These are phyloP conservation scores for Protostelium mycophagum DNA, from an alignment of 78 protist species.

Conservation along the genomic window DNA sequence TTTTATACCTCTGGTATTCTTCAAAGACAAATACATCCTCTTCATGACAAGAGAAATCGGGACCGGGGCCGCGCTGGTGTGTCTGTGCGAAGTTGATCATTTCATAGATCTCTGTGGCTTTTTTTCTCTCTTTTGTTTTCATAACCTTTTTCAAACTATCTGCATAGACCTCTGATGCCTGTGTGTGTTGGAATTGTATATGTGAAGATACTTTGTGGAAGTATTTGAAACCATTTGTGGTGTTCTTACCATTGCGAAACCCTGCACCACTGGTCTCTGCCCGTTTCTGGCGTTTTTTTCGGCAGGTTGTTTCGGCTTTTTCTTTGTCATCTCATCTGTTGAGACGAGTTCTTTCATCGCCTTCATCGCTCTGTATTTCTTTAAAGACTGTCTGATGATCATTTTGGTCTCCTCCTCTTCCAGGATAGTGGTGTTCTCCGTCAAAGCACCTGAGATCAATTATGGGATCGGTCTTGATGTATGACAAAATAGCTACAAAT, in stretches of 20 bases:
- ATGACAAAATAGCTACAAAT: no score
- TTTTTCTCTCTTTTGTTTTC: background rate
- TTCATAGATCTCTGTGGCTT: background rate
- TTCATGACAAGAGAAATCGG: background rate
- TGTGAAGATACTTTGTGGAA: background rate
- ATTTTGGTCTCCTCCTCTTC: background rate
- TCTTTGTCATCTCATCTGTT: background rate
- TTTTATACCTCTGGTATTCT: background rate
- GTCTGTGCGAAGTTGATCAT: background rate
- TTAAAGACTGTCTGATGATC: background rate
- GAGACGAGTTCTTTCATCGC: background rate
- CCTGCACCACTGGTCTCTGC: no score
- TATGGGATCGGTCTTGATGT: background rate
- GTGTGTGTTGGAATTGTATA: background rate
- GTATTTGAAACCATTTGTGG: background rate
- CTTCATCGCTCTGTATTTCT: background rate
- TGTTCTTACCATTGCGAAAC: background rate
- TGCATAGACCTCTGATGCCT: background rate
- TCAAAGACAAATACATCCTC: background rate
- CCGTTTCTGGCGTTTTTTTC: no score
- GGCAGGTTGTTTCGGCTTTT: no score
- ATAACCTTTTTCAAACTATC: background rate
- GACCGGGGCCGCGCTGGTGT: background rate
- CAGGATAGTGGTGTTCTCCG: background rate
- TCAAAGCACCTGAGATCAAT: background rate